Evolutionary conservation across 176 grass and related monocot genomes (phyloP).

Genomic region (Sorghum bicolor): DNA sequence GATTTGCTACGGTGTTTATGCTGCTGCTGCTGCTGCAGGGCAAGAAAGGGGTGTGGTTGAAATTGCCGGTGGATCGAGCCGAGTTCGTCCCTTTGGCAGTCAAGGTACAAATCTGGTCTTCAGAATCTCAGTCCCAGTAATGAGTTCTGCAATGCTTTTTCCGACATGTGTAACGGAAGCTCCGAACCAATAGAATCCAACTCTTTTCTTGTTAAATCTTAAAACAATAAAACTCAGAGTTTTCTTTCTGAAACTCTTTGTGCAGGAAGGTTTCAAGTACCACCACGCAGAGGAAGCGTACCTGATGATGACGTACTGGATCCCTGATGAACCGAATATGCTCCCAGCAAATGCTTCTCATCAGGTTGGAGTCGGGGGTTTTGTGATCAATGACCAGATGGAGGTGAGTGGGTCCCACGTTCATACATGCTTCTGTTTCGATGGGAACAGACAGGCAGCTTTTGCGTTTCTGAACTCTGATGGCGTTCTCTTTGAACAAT

Average conservation of each 20-base stretch:
- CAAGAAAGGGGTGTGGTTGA: slow-evolving; percentile 96
- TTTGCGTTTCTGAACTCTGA: not conserved
- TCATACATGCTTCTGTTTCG: not conserved
- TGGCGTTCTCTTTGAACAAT: not conserved
- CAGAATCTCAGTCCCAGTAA: not conserved
- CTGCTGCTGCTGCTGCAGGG: slow-evolving; percentile 42
- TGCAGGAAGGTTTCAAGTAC: slow-evolving; percentile 93
- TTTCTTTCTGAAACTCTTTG: not conserved
- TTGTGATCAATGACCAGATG: slow-evolving; percentile 90
- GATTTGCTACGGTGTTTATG: not conserved
- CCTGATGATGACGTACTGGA: slow-evolving; percentile 96
- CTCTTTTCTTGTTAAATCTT: not conserved
- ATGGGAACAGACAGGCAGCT: not conserved
- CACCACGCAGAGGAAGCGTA: slow-evolving; percentile 95
- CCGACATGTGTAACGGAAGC: not conserved
- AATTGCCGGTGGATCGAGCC: slow-evolving; percentile 60
- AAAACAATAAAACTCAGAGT: not conserved
- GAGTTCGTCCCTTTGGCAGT: slow-evolving; percentile 82
- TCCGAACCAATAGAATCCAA: not conserved
- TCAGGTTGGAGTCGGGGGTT: slow-evolving; percentile 93
- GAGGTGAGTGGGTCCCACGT: slow-evolving; percentile 43
- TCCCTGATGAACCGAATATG: slow-evolving; percentile 78
- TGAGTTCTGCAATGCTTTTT: not conserved
- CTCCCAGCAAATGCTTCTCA: slow-evolving; percentile 96
- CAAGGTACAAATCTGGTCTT: slow-evolving; percentile 43